These are phyloP conservation scores for Bauhinia variegata DNA, from an alignment of 306 rosid species.

Conservation along the genomic window DNA sequence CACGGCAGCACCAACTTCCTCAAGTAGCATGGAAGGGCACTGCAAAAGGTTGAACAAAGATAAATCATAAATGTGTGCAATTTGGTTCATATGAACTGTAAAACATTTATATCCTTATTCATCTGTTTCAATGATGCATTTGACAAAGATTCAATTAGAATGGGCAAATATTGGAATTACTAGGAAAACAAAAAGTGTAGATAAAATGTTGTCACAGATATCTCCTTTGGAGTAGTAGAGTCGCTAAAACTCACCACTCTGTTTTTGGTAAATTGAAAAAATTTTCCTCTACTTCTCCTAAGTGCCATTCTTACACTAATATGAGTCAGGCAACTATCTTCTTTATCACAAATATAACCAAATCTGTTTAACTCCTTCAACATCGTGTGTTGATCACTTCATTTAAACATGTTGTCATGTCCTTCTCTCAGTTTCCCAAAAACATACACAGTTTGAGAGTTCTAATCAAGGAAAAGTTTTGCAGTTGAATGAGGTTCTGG, in stretches of 20 bases:
- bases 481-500: no score
- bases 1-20: slow-evolving; percentile 78
- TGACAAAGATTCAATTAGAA: no score
- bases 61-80: neutral
- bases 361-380: neutral
- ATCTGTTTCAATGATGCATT: no score
- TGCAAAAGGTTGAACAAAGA: slow-evolving; percentile 44
- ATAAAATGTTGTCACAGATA: no score
- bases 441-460: slow-evolving; percentile 11
- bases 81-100: neutral
- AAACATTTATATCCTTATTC: neutral
- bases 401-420: slow-evolving; percentile 15
- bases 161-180: no score
- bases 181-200: no score
- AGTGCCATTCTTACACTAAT: no score
- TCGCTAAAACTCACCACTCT: no score
- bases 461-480: neutral
- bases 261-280: no score
- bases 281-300: no score
- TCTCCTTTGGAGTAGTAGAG: no score
- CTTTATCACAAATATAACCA: neutral
- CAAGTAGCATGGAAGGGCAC: slow-evolving; percentile 60
- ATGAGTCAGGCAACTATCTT: neutral
- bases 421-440: neutral
- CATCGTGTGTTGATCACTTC: neutral